phyloP scores from a whole-genome alignment of 2,329 filamentous ascomycete species.

The Trichoderma sp. region DNA sequence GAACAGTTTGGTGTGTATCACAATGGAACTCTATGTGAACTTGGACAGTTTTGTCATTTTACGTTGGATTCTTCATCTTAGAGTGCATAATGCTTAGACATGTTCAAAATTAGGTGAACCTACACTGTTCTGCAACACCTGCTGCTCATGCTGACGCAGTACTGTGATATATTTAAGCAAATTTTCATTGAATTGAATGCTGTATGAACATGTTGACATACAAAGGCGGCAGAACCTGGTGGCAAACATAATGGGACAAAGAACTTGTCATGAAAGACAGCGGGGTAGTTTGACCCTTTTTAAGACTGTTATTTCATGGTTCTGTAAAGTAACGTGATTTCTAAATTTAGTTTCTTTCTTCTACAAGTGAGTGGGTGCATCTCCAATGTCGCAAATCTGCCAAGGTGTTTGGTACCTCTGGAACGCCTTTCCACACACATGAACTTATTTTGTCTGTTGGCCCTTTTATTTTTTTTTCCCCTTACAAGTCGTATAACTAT shows the following conservation, averaged over 20 bases:
- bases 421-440: too few species aligned
- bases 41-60: neutral
- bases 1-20: too few species aligned
- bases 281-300: neutral
- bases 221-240: neutral
- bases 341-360: neutral
- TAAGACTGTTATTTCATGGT: neutral
- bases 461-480: neutral
- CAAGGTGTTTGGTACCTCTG: neutral
- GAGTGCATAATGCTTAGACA: neutral
- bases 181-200: neutral
- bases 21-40: neutral
- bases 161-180: neutral
- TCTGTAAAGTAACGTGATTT: neutral
- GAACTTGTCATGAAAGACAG: neutral
- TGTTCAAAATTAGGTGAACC: neutral
- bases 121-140: neutral
- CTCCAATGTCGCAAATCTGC: neutral
- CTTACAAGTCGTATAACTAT: neutral
- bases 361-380: neutral
- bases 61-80: neutral
- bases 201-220: neutral
- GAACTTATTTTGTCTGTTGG: neutral
- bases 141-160: neutral
- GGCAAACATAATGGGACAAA: neutral